Conservation (phyloP, 768 basidiomycete species). For the Trametes cinnabarina region DNA sequence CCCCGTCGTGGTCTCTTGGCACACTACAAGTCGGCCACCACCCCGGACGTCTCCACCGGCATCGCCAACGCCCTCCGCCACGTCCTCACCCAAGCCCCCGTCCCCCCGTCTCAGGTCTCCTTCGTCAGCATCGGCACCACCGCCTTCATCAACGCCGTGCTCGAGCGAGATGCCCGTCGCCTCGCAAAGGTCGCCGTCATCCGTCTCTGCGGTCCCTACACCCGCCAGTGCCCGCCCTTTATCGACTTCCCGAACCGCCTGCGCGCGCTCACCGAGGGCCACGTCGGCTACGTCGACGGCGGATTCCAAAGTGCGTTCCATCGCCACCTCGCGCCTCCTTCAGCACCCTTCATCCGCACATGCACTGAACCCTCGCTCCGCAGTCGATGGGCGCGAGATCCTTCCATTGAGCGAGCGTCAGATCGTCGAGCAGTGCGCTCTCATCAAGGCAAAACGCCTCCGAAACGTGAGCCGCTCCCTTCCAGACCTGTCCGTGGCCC, state of each 20-base stretch:
- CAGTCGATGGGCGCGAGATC: constrained; percentile 50
- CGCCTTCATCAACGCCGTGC: constrained; percentile 48
- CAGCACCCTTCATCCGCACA: constrained; percentile 28
- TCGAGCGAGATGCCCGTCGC: constrained; percentile 53
- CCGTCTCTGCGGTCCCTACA: constrained; percentile 60
- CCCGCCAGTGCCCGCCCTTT: constrained; percentile 56
- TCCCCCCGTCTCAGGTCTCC: constrained; percentile 40
- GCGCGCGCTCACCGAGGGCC: constrained; percentile 30
- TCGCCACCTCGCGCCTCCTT: background rate
- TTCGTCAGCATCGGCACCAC: constrained; percentile 61
- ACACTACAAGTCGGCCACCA: constrained; percentile 50
- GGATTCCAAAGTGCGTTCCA: constrained; percentile 37
- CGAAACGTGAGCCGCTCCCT: constrained; percentile 18
- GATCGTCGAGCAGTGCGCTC: constrained; percentile 42
- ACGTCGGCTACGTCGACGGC: constrained; percentile 40
- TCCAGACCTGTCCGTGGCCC: background rate
- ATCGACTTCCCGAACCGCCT: constrained; percentile 46
- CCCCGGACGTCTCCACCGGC: constrained; percentile 54
- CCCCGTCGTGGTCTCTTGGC: constrained; percentile 39
- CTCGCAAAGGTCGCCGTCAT: constrained; percentile 62
- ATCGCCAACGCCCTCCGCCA: constrained; percentile 51
- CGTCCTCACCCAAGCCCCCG: constrained; percentile 40
- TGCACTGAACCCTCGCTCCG: constrained; percentile 22
- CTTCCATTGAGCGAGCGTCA: constrained; percentile 41
- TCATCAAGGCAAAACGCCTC: constrained; percentile 34